phyloP scores from a whole-genome alignment of 495 filamentous ascomycete genomes.

The Clavariopsis aquatica region DNA sequence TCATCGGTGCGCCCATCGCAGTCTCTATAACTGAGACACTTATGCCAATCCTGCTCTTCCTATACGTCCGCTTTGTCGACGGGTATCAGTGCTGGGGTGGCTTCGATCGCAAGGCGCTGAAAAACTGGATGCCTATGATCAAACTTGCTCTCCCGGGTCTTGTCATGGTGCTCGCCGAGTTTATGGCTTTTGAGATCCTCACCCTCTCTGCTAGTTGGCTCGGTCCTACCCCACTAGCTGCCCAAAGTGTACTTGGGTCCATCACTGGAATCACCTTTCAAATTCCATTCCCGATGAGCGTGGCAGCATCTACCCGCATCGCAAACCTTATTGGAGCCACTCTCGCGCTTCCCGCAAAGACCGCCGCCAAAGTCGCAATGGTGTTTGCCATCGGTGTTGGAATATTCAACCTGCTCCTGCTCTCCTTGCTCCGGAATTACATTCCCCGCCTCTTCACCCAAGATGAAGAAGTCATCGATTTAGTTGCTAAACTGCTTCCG shows the following conservation, averaged over 20 bases:
- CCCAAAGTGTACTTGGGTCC: conserved; percentile 64
- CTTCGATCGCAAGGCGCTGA: conserved; percentile 65
- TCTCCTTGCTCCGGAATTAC: conserved; percentile 62
- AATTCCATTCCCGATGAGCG: conserved; percentile 47
- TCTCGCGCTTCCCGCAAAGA: conserved; percentile 44
- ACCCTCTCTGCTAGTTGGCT: conserved; percentile 56
- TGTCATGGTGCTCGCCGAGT: conserved; percentile 91
- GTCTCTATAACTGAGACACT: conserved; percentile 79
- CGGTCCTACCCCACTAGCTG: conserved; percentile 55
- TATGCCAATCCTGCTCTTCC: conserved; percentile 71
- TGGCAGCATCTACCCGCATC: conserved; percentile 47
- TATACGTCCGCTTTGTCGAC: conserved; percentile 64
- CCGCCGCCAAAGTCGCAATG: conserved; percentile 51
- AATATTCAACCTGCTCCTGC: conserved; percentile 69
- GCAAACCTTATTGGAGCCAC: conserved; percentile 49
- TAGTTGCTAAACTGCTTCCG: conserved; percentile 73
- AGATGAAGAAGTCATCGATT: conserved; percentile 72
- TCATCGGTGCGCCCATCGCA: conserved; percentile 80
- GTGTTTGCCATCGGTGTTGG: conserved; percentile 67
- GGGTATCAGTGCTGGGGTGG: conserved; percentile 78
- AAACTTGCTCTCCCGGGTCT: conserved; percentile 80
- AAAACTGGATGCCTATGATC: conserved; percentile 88
- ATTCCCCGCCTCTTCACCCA: conserved; percentile 79
- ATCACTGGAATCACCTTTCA: conserved; percentile 45
- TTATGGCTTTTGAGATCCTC: conserved; percentile 64